Evolutionary conservation across 2,329 filamentous ascomycete genomes (phyloP).

Genomic region (Aspergillus neotritici): DNA sequence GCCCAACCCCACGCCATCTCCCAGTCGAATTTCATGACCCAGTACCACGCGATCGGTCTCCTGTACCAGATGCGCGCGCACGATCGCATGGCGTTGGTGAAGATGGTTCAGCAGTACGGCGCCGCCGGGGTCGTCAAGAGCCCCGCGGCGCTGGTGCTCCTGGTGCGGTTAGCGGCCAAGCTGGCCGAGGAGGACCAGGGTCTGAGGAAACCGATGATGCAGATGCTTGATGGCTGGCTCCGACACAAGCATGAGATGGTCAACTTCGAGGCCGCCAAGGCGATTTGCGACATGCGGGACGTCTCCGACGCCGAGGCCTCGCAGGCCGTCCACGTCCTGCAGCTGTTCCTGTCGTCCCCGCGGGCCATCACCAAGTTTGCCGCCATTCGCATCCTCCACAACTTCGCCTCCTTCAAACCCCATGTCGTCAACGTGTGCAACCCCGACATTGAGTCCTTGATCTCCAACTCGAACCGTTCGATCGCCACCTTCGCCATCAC

Average conservation of each 20-base stretch:
- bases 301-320: conserved; percentile 86
- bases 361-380: conserved; percentile 96
- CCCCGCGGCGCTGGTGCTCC: conserved; percentile 83
- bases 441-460: conserved; percentile 92
- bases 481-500: conserved; percentile 99
- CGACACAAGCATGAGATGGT: conserved; percentile 99
- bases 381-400: conserved; percentile 91
- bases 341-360: conserved; percentile 93
- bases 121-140: conserved; percentile 89
- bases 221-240: conserved; percentile 91
- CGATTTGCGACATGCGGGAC: conserved; percentile 90
- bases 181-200: conserved; percentile 87
- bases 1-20: conserved; percentile 62
- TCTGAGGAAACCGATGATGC: conserved; percentile 92
- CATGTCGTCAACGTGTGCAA: conserved; percentile 89
- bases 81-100: conserved; percentile 96
- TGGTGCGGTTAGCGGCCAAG: conserved; percentile 88
- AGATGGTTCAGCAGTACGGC: conserved; percentile 99
- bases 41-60: conserved; percentile 96
- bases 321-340: conserved; percentile 89
- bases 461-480: conserved; percentile 93
- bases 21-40: conserved; percentile 93
- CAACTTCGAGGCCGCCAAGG: conserved; percentile 98
- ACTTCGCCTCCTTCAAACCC: conserved; percentile 94
- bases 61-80: conserved; percentile 97